Conservation (phyloP, 176 grass and related monocot genomes). For the Paspalum notatum region DNA sequence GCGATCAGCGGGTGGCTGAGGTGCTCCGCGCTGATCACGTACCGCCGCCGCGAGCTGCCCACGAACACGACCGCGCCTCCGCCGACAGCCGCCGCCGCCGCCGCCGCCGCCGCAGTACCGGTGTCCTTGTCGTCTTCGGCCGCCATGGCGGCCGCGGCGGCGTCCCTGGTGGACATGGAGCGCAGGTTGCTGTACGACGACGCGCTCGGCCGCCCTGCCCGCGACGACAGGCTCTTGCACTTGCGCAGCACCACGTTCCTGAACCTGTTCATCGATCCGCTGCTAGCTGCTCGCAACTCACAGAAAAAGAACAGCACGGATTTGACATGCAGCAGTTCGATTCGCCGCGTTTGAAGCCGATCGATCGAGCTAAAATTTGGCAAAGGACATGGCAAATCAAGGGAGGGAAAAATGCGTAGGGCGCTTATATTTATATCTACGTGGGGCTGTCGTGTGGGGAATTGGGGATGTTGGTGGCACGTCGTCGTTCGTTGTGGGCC, state of each 20-base stretch:
- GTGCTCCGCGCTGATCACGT: slow-evolving; percentile 71
- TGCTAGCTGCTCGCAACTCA: no score
- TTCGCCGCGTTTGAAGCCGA: no score
- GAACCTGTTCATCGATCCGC: slow-evolving; percentile 45
- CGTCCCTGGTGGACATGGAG: slow-evolving; percentile 67
- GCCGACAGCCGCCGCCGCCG: not conserved
- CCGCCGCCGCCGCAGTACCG: not conserved
- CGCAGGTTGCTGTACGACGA: slow-evolving; percentile 66
- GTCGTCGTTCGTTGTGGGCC: no score
- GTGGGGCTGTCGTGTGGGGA: no score
- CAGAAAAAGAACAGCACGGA: no score
- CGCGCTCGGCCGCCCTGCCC: slow-evolving; percentile 43
- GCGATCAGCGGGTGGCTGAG: slow-evolving; percentile 77
- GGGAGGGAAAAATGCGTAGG: no score
- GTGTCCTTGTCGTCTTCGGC: not conserved
- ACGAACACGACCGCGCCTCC: slow-evolving; percentile 60
- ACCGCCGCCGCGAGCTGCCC: slow-evolving; percentile 72
- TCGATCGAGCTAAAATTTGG: no score
- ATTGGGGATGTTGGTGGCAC: no score
- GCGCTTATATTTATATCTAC: no score
- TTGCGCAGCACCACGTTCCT: slow-evolving; percentile 66
- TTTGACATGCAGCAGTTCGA: no score
- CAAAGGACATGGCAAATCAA: no score
- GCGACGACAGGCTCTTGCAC: slow-evolving; percentile 74
- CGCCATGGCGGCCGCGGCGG: no score